phyloP scores from a whole-genome alignment of 2,329 filamentous ascomycete genomes.

The Epichloe uncinata region DNA sequence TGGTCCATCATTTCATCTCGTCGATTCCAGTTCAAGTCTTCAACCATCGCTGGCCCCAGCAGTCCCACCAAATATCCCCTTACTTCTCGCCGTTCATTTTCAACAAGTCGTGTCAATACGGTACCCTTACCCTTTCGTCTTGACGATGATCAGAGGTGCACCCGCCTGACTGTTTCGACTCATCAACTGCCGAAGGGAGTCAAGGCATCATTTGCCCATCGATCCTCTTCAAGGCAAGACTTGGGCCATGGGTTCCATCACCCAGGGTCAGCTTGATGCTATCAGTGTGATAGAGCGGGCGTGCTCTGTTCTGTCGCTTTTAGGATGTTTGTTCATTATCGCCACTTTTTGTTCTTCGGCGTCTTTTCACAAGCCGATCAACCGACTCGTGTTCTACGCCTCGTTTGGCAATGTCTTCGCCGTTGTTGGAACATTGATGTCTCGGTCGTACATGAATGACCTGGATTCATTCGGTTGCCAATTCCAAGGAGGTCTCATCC shows the following conservation, averaged over 20 bases:
- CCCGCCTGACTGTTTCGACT: neutral
- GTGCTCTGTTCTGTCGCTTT: slow-evolving; percentile 56
- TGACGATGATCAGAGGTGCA: neutral
- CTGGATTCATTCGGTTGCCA: slow-evolving; percentile 45
- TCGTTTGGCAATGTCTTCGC: slow-evolving; percentile 69
- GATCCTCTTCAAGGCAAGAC: neutral
- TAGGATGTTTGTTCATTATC: slow-evolving; percentile 60
- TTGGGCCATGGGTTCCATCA: slow-evolving; percentile 4
- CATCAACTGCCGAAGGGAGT: neutral
- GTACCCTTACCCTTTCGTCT: neutral
- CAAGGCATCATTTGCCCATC: neutral
- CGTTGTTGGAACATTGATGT: slow-evolving; percentile 65
- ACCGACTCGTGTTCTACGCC: slow-evolving; percentile 72
- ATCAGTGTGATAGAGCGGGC: slow-evolving; percentile 53
- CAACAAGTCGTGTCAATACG: neutral
- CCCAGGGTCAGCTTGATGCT: slow-evolving; percentile 30
- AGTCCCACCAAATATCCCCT: neutral
- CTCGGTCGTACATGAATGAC: slow-evolving; percentile 41
- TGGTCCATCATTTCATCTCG: neutral
- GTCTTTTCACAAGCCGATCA: slow-evolving; percentile 75
- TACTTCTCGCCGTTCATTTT: neutral
- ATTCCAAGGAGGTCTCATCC: slow-evolving; percentile 66
- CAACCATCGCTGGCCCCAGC: neutral
- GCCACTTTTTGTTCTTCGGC: slow-evolving; percentile 53
- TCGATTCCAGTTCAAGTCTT: neutral